A percentile compares a stretch with the other conserved stretches of the same genome.
phyloP scores from a whole-genome alignment of 805 yeast genomes.

The Candida manassasensis region DNA sequence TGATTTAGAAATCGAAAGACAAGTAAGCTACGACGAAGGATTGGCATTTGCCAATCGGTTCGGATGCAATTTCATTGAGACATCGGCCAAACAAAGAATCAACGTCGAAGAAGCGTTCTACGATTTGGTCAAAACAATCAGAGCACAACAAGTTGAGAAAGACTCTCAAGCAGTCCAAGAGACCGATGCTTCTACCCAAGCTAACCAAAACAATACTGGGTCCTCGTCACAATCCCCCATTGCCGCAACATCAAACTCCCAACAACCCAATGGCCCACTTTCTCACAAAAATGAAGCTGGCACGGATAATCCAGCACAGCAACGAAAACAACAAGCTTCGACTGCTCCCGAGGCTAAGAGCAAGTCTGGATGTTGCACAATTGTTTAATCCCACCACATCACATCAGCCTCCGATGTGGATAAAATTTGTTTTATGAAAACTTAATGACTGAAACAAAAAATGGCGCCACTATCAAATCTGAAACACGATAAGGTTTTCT shows the following conservation, averaged over 20 bases:
- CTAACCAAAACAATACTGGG: too few species aligned
- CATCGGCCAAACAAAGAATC: conserved; percentile 86
- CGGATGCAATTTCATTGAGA: conserved; percentile 76
- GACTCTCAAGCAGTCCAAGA: too few species aligned
- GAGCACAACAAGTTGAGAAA: conserved; percentile 14
- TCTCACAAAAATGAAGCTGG: background rate
- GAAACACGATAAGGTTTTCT: too few species aligned
- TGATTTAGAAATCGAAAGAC: conserved; percentile 72
- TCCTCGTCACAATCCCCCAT: background rate
- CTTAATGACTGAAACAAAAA: too few species aligned
- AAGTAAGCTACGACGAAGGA: conserved; percentile 67
- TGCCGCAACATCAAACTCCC: background rate
- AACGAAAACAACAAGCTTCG: conserved; percentile 12
- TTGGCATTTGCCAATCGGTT: conserved; percentile 57
- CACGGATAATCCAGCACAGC: conserved; percentile 4
- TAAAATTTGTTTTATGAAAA: too few species aligned
- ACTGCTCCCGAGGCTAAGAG: conserved; percentile 21
- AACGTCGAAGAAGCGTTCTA: conserved; percentile 86
- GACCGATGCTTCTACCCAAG: too few species aligned
- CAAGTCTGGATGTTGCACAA: conserved; percentile 34
- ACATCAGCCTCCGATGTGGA: too few species aligned
- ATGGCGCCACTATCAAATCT: too few species aligned
- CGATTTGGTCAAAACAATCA: conserved; percentile 58
- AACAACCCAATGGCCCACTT: background rate
- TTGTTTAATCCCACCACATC: conserved; percentile 24